Evolutionary conservation across 805 yeast species (phyloP), one percentile per base, ranked within the genome.

Genomic region (Wickerhamia fluorescens): DNA sequence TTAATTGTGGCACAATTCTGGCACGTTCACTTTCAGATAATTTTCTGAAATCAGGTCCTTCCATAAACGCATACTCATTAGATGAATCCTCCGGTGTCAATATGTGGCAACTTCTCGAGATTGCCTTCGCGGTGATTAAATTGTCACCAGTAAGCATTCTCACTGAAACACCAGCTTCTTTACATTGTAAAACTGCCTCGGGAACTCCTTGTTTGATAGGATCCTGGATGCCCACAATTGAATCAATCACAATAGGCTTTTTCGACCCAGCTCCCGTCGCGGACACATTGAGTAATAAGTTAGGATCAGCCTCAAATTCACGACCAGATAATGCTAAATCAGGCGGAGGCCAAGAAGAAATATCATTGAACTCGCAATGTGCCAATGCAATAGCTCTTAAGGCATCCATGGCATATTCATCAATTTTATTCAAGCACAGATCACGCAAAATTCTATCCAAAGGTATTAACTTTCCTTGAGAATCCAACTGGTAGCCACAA

Each of bases 61-160:
- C 97, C 87, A 92, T 83, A 34, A 77, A 82, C 10, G 79, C 66
- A 20, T 60, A 59, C 16, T 72, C 72, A 40, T 73, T 71, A 11
- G 70, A 53, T 29, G 60, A 58, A 28, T 72, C 73, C 13, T 69
- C 76, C 0, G 68, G 58, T 7, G 66, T 56, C 23, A 76, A 60
- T 29, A 92, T 92, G 34, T 88, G 85, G 62, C 97, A 92, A 31
- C 78, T 79, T 36, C 69, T 62, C 2, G 96, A 86, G 42, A 92
- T 92, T 0, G 97, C 94, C 40, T 73, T 76, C 4, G 98, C 99
- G 3, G 99, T 92, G 24, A 76, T 59, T 33, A 89, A 53, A 49
- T 89, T 89, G 55, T 92, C 99, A 55, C 99, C 99, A 13, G 99
- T 92, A 25, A 92, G 96, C 98, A 92, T 92, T 42, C 96, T 71